These are phyloP conservation scores for Aurinia saxatilis DNA, from an alignment of 345 rosid genomes.

Conservation along the genomic window DNA sequence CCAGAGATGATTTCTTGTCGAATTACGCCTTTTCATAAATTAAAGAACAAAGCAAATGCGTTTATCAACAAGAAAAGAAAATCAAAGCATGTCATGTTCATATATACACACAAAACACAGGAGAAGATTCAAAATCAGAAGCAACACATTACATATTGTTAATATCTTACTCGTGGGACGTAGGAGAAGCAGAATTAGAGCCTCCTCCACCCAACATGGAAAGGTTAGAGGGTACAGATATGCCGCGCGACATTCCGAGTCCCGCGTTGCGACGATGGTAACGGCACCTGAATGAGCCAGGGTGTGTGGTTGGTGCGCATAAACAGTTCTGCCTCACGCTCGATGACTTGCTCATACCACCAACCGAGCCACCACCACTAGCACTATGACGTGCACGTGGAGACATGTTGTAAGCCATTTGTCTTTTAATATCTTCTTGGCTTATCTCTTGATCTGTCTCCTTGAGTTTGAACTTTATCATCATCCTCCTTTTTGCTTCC, in stretches of 20 bases:
- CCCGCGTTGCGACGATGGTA: constrained; percentile 39
- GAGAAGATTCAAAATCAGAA: neutral
- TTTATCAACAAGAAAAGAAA: neutral
- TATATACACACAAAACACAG: neutral
- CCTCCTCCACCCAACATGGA: constrained; percentile 35
- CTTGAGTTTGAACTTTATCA: constrained; percentile 21
- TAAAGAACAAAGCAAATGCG: neutral
- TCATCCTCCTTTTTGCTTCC: constrained; percentile 13
- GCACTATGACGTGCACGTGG: constrained; percentile 13
- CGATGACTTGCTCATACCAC: constrained; percentile 19
- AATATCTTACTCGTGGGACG: neutral
- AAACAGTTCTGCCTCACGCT: constrained; percentile 43
- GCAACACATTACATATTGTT: neutral
- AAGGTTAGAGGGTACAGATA: constrained; percentile 57
- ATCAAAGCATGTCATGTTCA: neutral
- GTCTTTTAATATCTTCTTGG: constrained; percentile 29
- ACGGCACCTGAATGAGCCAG: constrained; percentile 71
- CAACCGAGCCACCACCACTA: constrained; percentile 11
- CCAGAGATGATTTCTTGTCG: neutral
- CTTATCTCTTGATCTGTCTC: constrained; percentile 9
- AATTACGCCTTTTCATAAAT: constrained; percentile 1
- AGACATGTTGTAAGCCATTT: constrained; percentile 31
- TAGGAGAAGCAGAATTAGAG: constrained; percentile 13
- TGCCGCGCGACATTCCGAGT: constrained; percentile 38
- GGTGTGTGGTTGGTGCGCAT: constrained; percentile 76